These are phyloP conservation scores for Quercus ilex DNA, from an alignment of 306 rosid species.

Conservation along the genomic window DNA sequence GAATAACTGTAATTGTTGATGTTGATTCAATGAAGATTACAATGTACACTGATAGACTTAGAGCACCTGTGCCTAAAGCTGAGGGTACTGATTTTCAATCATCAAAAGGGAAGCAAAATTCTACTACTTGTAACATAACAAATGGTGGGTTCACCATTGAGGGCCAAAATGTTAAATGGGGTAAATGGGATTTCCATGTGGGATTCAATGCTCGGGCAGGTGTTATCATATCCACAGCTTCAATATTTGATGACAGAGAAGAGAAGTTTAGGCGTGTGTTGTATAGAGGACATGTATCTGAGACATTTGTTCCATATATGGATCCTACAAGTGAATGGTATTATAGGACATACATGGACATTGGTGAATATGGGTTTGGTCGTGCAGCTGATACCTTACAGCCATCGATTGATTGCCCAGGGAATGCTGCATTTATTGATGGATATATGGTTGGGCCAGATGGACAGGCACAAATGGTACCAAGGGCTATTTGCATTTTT, in stretches of 20 bases:
- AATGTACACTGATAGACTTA: conserved; percentile 52
- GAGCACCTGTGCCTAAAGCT: conserved; percentile 66
- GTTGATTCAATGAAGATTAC: conserved; percentile 67
- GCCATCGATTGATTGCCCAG: conserved; percentile 68
- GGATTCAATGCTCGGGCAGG: conserved; percentile 87
- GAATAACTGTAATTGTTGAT: conserved; percentile 57
- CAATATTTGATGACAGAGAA: conserved; percentile 53
- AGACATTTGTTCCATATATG: conserved; percentile 86
- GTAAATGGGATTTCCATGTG: conserved; percentile 70
- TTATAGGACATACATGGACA: conserved; percentile 81
- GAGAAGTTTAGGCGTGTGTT: conserved; percentile 49
- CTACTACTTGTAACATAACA: conserved; percentile 28
- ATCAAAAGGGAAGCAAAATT: conserved; percentile 15
- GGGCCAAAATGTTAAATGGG: conserved; percentile 69
- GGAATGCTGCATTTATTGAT: conserved; percentile 60
- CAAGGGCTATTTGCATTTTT: conserved; percentile 73
- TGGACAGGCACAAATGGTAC: conserved; percentile 58
- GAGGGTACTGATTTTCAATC: conserved; percentile 63
- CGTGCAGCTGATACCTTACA: conserved; percentile 67
- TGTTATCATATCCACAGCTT: conserved; percentile 68
- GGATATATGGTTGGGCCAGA: conserved; percentile 69
- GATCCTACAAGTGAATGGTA: conserved; percentile 83
- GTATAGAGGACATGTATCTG: conserved; percentile 88
- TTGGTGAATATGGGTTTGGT: conserved; percentile 86
- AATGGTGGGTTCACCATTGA: conserved; percentile 39